Evolutionary conservation across 1,139 yeast genomes (phyloP).

Genomic region (Saccharomyces hybrid): DNA sequence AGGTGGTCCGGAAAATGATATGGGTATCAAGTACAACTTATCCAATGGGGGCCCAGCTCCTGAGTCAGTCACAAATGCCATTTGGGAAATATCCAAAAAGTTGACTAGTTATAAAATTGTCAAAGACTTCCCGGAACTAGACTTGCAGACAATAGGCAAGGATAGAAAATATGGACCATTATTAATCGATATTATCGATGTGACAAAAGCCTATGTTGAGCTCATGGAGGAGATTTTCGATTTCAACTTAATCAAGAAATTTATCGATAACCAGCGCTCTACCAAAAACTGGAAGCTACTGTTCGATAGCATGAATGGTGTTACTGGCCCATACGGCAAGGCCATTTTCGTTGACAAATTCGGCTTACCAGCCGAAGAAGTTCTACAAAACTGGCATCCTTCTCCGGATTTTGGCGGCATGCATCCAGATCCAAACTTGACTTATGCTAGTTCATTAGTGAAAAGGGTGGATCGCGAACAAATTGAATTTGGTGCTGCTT

Average conservation of each 20-base stretch:
- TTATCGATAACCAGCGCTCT: constrained; percentile 44
- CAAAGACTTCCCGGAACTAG: constrained; percentile 49
- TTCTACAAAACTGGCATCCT: constrained; percentile 75
- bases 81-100: constrained; percentile 59
- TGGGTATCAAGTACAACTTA: constrained; percentile 93
- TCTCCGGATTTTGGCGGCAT: constrained; percentile 91
- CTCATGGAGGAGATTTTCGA: constrained; percentile 85
- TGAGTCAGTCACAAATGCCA: constrained; percentile 82
- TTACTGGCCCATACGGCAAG: constrained; percentile 93
- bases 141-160: constrained; percentile 52
- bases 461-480: constrained; percentile 70
- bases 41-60: constrained; percentile 99
- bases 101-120: constrained; percentile 55
- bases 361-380: constrained; percentile 54
- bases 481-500: constrained; percentile 94
- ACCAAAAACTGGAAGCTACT: constrained; percentile 58
- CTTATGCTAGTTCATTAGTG: constrained; percentile 86
- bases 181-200: constrained; percentile 72
- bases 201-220: constrained; percentile 70
- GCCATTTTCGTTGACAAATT: constrained; percentile 78
- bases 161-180: constrained; percentile 42
- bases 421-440: constrained; percentile 96
- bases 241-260: constrained; percentile 68
- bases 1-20: constrained; percentile 88
- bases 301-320: constrained; percentile 90